A percentile compares a stretch with the other conserved stretches of the same genome.
Evolutionary conservation across 352 stramenopile species (phyloP).

Genomic region (Globisporangium recalcitrans): DNA sequence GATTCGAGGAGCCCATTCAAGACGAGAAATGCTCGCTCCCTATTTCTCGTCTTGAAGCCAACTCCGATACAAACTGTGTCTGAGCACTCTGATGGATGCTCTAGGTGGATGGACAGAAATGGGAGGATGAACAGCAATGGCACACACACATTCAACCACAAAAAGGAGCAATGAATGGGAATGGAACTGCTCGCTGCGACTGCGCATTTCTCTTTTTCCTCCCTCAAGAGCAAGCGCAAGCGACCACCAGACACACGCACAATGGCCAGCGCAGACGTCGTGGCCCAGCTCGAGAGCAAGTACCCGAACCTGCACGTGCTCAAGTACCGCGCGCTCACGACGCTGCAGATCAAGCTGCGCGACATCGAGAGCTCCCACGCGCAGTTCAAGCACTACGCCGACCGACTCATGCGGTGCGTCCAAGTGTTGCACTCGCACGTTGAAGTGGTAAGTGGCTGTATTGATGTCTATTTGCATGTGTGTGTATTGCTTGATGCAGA

Average conservation of each 20-base stretch:
- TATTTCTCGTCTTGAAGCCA: not conserved
- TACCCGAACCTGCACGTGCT: constrained; percentile 65
- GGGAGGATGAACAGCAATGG: constrained; percentile 1
- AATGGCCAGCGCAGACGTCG: constrained; percentile 42
- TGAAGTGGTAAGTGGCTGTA: too few species aligned
- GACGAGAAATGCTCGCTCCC: not conserved
- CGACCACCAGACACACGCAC: constrained; percentile 1
- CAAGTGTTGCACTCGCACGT: not conserved
- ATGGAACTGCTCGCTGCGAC: constrained; percentile 1
- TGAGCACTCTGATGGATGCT: too few species aligned
- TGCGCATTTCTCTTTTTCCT: constrained; percentile 9
- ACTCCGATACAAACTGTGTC: not conserved
- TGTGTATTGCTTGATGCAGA: constrained; percentile 18
- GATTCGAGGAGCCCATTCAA: not conserved
- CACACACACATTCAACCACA: not conserved
- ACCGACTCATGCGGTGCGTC: constrained; percentile 68
- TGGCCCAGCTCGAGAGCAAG: constrained; percentile 49
- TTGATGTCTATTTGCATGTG: not conserved
- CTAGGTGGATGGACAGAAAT: constrained; percentile 3
- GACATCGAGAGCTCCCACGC: constrained; percentile 59
- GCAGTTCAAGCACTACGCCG: constrained; percentile 77
- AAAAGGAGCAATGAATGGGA: too few species aligned
- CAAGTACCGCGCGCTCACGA: constrained; percentile 51
- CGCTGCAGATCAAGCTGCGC: constrained; percentile 71
- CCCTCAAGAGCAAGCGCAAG: constrained; percentile 1